Percentiles rank a stretch among this genome's conserved stretches.
Evolutionary conservation across 1,284 basidiomycete genomes (phyloP).

Genomic region (Xerocomus nothofagi): DNA sequence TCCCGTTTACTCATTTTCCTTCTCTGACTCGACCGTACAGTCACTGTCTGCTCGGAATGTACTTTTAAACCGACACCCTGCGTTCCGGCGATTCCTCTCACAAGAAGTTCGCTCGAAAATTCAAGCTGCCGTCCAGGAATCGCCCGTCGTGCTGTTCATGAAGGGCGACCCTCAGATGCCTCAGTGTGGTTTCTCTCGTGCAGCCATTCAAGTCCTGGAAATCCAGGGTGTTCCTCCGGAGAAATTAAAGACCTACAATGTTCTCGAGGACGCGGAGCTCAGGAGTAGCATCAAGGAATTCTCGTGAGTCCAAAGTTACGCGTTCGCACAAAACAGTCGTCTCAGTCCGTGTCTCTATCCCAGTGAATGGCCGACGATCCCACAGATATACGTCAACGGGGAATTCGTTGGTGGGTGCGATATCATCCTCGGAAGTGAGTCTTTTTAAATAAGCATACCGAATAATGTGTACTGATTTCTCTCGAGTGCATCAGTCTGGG

Average conservation of each 20-base stretch:
- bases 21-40: constrained; percentile 19
- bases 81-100: constrained; percentile 43
- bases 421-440: constrained; percentile 89
- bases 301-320: constrained; percentile 59
- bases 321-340: neutral
- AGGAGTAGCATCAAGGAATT: constrained; percentile 92
- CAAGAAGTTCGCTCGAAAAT: constrained; percentile 44
- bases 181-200: constrained; percentile 94
- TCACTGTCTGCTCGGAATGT: constrained; percentile 19
- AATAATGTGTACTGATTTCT: neutral
- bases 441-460: neutral
- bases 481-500: constrained; percentile 91
- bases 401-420: constrained; percentile 98
- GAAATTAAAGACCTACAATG: constrained; percentile 88
- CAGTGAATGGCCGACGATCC: constrained; percentile 98
- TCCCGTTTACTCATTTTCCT: too few relatives aligned
- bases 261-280: constrained; percentile 84
- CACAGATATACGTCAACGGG: constrained; percentile 92
- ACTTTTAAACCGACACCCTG: constrained; percentile 1
- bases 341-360: neutral
- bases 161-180: constrained; percentile 86
- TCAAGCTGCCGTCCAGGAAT: constrained; percentile 49
- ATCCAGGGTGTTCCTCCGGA: constrained; percentile 81
- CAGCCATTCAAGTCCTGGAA: constrained; percentile 88
- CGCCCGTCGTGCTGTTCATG: constrained; percentile 82